Conservation (phyloP, 2,329 filamentous ascomycete genomes). For the Sporothrix pseudoabietina region DNA sequence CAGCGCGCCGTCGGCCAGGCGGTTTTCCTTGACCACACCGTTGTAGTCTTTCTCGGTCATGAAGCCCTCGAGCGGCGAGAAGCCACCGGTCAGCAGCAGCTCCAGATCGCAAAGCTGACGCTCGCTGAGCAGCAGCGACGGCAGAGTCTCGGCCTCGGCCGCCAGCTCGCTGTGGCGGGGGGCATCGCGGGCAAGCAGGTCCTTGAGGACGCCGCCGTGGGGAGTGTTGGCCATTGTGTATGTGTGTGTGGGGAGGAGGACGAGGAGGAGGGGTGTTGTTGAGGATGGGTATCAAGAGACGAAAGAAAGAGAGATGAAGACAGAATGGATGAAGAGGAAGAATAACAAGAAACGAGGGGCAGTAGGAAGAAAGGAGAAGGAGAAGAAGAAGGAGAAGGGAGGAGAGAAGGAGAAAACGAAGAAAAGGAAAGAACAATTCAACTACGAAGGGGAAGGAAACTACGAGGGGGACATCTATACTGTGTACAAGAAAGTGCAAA, state of each 20-base stretch:
- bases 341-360: slow-evolving; percentile 13
- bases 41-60: slow-evolving; percentile 98
- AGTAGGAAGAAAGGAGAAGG: slow-evolving; percentile 14
- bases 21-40: slow-evolving; percentile 84
- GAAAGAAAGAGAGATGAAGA: neutral
- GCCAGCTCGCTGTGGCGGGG: slow-evolving; percentile 77
- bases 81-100: slow-evolving; percentile 94
- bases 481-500: neutral
- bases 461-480: neutral
- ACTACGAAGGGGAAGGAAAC: slow-evolving; percentile 12
- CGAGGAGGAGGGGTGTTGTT: neutral
- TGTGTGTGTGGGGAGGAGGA: neutral
- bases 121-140: slow-evolving; percentile 82
- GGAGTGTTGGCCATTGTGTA: slow-evolving; percentile 67
- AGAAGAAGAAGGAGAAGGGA: neutral
- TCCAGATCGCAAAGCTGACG: slow-evolving; percentile 97
- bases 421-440: neutral
- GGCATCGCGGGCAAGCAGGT: slow-evolving; percentile 90
- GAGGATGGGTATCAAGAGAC: neutral
- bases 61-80: slow-evolving; percentile 97
- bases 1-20: slow-evolving; percentile 83
- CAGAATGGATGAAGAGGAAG: neutral
- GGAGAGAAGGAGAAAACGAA: neutral
- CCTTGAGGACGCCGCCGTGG: slow-evolving; percentile 94
- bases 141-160: slow-evolving; percentile 82